Base-by-base conservation (phyloP, 2,329 filamentous ascomycete species). In the Juglanconis sp. region DNA sequence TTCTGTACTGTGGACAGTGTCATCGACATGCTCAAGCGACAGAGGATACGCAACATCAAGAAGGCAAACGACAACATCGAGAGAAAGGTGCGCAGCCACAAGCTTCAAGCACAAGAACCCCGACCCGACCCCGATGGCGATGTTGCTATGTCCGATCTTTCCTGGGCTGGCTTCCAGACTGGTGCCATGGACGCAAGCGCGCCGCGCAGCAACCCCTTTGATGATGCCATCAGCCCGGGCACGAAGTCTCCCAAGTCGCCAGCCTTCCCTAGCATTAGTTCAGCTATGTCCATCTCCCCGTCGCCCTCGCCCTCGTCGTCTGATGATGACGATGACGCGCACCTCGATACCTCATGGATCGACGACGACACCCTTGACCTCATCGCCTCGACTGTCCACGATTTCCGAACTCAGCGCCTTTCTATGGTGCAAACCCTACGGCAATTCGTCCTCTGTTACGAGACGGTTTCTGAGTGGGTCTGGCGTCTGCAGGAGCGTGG, bases 1-100 rank as follows among this genome's bases (percentile, higher is more conserved):
- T 99, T 98, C 71, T 98, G 95, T 73, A 96, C 95, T 0, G 92
- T 98, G 15, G 95, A 98, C 72, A 94, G 89, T 44, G 95, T 98
- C 8, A 88, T 98, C 59, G 93, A 97, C 74, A 96, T 97, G 90
- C 78, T 99, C 62, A 96, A 96, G 77, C 87, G 91, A n/a, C 92
- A 96, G 73, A 83, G 79, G 36, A 73, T 78, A 55, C 66, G 65
- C 47, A 59, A 65, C n/a, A 53, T 65, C 31, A 61, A 62, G 38
- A 56, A 56, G 32, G 62, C 67, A 1, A 61, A 64, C 44, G 72
- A 72, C 8, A 74, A 73, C 42, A 65, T 67, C 31, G 65, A 61
- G 47, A 47, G 60, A 24, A 59, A 62, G 49, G 56, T 60, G 60
- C 13, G 59, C 57, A 51, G 59, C 57, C 40, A 63, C 57, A 48